Percentiles rank a stretch among this genome's conserved stretches.
phyloP scores from a whole-genome alignment of 2,329 filamentous ascomycete species.

The Ceratocystis cubensis region DNA sequence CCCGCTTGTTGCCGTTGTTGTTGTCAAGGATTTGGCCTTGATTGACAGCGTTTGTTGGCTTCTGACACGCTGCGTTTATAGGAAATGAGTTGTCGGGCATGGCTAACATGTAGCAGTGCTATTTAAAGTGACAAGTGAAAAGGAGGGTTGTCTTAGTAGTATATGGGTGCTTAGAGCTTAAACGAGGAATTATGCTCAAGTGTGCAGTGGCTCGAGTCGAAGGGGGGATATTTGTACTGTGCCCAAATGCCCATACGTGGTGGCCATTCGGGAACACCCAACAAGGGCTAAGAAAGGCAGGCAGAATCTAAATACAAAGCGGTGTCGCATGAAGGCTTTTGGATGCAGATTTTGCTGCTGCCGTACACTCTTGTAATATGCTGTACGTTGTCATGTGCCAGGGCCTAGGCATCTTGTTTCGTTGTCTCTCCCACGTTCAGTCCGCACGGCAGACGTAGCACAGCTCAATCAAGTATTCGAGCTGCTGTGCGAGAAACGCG shows the following conservation, averaged over 20 bases:
- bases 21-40: not conserved
- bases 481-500: not conserved
- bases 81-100: not conserved
- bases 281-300: not conserved
- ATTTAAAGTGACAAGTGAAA: not conserved
- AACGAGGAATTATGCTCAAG: not conserved
- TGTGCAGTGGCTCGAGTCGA: not conserved
- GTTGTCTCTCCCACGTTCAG: not conserved
- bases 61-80: not conserved
- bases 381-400: conserved; percentile 1
- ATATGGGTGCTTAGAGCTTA: not conserved
- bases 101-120: not conserved
- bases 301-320: not conserved
- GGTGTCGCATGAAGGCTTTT: not conserved
- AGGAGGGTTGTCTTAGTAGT: not conserved
- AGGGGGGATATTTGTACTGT: not conserved
- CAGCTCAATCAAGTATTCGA: not conserved
- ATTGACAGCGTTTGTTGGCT: not conserved
- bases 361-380: not conserved
- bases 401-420: not conserved
- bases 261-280: not conserved
- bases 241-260: not conserved
- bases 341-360: not conserved
- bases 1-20: not conserved
- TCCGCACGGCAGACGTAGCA: not conserved